phyloP scores from a whole-genome alignment of 305 asterid genomes.

The Rubia occidens region DNA sequence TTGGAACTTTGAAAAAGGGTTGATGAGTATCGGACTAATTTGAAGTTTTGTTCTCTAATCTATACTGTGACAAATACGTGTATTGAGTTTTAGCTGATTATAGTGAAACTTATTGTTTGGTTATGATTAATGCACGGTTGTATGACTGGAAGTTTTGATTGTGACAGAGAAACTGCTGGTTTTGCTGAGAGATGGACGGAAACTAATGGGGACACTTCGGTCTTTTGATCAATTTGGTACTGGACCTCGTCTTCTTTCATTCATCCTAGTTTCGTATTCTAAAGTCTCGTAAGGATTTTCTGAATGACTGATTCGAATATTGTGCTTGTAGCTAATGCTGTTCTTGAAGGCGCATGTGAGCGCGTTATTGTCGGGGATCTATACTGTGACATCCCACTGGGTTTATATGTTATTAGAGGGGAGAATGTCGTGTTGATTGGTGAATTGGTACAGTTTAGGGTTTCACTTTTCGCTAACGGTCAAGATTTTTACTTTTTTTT shows the following conservation, averaged over 20 bases:
- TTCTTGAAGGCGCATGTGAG: constrained; percentile 84
- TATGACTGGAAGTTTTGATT: constrained; percentile 8
- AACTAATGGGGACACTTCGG: constrained; percentile 81
- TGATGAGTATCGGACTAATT: neutral
- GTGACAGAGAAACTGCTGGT: constrained; percentile 69
- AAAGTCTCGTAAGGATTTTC: neutral
- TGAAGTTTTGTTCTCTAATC: neutral
- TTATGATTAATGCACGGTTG: neutral
- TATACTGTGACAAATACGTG: neutral
- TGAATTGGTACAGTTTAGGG: constrained; percentile 47
- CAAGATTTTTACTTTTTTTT: neutral
- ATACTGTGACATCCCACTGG: constrained; percentile 74
- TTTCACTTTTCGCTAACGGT: neutral
- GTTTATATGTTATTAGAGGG: constrained; percentile 76
- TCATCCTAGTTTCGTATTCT: constrained; percentile 2
- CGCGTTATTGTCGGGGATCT: constrained; percentile 78
- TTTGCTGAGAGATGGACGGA: constrained; percentile 84
- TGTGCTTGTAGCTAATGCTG: constrained; percentile 54
- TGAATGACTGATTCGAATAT: neutral
- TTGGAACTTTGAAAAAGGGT: neutral
- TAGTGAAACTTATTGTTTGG: neutral
- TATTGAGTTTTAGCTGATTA: neutral
- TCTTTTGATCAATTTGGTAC: constrained; percentile 96
- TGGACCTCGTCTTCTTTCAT: neutral
- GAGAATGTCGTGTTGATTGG: constrained; percentile 87